These are phyloP conservation scores for Coemansia sp. DNA, from an alignment of 192 early-diverging fungal species.

Conservation along the genomic window DNA sequence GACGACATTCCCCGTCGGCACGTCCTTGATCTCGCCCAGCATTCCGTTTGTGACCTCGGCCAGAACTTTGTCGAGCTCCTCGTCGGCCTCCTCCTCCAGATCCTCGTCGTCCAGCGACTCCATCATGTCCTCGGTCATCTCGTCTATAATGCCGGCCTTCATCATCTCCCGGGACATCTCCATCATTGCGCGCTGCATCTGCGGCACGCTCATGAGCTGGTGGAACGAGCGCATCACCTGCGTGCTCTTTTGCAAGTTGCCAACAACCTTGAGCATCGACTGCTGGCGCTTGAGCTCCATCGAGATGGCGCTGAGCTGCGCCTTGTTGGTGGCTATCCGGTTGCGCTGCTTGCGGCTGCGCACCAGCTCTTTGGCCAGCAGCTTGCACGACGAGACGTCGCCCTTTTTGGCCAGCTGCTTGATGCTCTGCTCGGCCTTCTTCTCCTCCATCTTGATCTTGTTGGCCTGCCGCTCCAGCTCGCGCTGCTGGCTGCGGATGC, in stretches of 20 bases:
- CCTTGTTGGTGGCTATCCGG: constrained; percentile 80
- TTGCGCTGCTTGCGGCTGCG: constrained; percentile 73
- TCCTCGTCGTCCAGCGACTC: constrained; percentile 85
- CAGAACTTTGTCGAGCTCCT: constrained; percentile 86
- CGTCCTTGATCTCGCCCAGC: constrained; percentile 6
- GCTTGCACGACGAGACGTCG: constrained; percentile 65
- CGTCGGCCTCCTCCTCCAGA: constrained; percentile 82
- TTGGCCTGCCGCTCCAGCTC: constrained; percentile 79
- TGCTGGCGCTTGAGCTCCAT: constrained; percentile 88
- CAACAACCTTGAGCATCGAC: constrained; percentile 83
- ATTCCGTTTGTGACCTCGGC: constrained; percentile 84
- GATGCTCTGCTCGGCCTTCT: constrained; percentile 70
- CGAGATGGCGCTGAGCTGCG: constrained; percentile 85
- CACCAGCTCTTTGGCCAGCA: constrained; percentile 83
- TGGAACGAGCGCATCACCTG: constrained; percentile 92
- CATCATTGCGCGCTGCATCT: constrained; percentile 77
- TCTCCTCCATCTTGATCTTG: constrained; percentile 77
- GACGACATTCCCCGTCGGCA: background rate
- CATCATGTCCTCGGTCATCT: constrained; percentile 91
- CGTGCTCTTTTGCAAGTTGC: constrained; percentile 78
- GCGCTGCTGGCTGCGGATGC: constrained; percentile 80
- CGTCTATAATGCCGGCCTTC: constrained; percentile 95
- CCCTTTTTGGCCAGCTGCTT: constrained; percentile 87
- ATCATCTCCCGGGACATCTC: constrained; percentile 97
- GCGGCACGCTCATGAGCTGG: constrained; percentile 76